These are phyloP conservation scores for Yarrowia sp. DNA, from an alignment of 805 yeast genomes.

Conservation along the genomic window DNA sequence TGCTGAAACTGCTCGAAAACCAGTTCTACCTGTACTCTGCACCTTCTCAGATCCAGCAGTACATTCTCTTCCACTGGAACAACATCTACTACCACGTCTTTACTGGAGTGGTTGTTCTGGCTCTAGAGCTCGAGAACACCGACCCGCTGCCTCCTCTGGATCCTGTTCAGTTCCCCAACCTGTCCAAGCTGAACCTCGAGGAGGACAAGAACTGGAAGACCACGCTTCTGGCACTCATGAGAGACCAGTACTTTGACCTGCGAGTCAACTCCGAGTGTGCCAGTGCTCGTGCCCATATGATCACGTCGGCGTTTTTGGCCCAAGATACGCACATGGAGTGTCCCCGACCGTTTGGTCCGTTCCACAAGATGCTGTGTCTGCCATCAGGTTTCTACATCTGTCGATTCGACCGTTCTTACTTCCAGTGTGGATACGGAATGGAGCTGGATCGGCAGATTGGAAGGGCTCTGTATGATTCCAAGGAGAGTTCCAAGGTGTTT, in stretches of 20 bases:
- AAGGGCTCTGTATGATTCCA: conserved; percentile 28
- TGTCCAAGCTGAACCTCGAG: conserved; percentile 10
- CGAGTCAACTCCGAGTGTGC: conserved; percentile 29
- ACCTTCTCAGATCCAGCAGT: conserved; percentile 7
- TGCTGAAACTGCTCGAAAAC: conserved; percentile 8
- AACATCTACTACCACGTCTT: conserved; percentile 32
- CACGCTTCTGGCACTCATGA: background rate
- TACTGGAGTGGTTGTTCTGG: conserved; percentile 9
- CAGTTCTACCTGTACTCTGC: conserved; percentile 21
- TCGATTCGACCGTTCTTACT: conserved; percentile 21
- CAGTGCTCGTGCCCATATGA: conserved; percentile 32
- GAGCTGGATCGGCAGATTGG: conserved; percentile 33
- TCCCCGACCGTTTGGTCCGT: conserved; percentile 30
- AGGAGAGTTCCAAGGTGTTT: conserved; percentile 26
- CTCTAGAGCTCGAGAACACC: background rate
- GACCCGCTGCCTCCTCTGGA: conserved; percentile 16
- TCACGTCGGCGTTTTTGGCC: conserved; percentile 28
- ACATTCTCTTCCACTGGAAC: conserved; percentile 31
- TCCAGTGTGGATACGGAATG: conserved; percentile 32
- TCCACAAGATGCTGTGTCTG: conserved; percentile 8
- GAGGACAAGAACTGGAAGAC: conserved; percentile 9
- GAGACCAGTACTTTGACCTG: conserved; percentile 28
- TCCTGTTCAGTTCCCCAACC: conserved; percentile 8
- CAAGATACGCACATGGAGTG: conserved; percentile 23
- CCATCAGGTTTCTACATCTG: conserved; percentile 22